Evolutionary conservation across 2,329 filamentous ascomycete species (phyloP).

Genomic region (Aspergillus glaucus): DNA sequence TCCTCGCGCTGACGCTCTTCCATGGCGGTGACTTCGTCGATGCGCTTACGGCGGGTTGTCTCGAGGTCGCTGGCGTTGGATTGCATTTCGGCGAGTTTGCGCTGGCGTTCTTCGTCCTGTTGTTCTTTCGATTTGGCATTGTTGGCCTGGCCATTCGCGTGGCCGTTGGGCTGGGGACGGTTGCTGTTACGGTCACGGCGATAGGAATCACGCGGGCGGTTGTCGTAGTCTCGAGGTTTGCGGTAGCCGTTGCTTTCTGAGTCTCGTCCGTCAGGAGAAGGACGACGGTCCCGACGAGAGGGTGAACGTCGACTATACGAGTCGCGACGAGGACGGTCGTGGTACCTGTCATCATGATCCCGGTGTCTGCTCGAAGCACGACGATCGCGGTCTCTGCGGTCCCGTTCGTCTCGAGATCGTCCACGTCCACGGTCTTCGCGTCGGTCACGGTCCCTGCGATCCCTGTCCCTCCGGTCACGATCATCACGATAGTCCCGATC

Average conservation of each 20-base stretch:
- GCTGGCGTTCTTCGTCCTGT: slow-evolving; percentile 25
- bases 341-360: slow-evolving; percentile 18
- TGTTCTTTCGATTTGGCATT: slow-evolving; percentile 17
- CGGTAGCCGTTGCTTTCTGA: slow-evolving; percentile 8
- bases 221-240: slow-evolving; percentile 11
- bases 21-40: slow-evolving; percentile 59
- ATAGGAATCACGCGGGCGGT: not conserved
- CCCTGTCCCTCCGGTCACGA: slow-evolving; percentile 13
- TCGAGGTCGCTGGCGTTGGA: slow-evolving; percentile 64
- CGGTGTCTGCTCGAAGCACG: slow-evolving; percentile 10
- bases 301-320: slow-evolving; percentile 17
- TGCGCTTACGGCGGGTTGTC: slow-evolving; percentile 59
- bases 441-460: slow-evolving; percentile 11
- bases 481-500: slow-evolving; percentile 18
- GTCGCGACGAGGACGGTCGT: slow-evolving; percentile 15
- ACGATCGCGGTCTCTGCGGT: slow-evolving; percentile 15
- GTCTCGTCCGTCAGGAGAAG: too few relatives aligned
- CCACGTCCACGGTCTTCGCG: slow-evolving; percentile 2
- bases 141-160: slow-evolving; percentile 6
- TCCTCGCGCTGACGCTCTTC: slow-evolving; percentile 60
- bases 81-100: slow-evolving; percentile 67
- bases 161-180: not conserved
- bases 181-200: not conserved
- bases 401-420: slow-evolving; percentile 9
- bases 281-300: slow-evolving; percentile 7